phyloP scores from a whole-genome alignment of 768 basidiomycete species.

The Pseudohyphozyma bogoriensis region DNA sequence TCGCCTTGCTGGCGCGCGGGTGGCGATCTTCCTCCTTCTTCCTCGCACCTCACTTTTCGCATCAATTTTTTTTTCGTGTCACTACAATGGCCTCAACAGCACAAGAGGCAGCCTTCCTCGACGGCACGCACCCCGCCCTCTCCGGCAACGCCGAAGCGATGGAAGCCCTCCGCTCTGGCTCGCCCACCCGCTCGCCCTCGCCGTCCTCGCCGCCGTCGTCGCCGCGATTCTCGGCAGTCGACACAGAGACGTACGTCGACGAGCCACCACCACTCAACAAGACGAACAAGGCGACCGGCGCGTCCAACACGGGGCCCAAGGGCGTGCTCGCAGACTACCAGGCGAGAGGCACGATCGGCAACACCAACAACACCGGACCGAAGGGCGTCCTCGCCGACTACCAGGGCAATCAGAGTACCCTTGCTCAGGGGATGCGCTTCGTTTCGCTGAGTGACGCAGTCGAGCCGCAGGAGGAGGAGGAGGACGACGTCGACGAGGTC shows the following conservation, averaged over 20 bases:
- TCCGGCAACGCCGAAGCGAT: slow-evolving; percentile 16
- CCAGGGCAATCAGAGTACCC: neutral
- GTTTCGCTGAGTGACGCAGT: neutral
- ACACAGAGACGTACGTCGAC: neutral
- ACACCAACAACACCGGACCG: slow-evolving; percentile 29
- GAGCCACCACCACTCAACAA: neutral
- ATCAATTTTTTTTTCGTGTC: too few relatives aligned
- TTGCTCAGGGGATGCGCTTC: neutral
- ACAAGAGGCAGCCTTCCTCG: slow-evolving; percentile 24
- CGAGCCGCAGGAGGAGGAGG: neutral
- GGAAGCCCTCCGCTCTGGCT: slow-evolving; percentile 11
- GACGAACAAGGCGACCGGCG: neutral
- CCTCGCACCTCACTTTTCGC: neutral
- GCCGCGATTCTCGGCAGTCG: neutral
- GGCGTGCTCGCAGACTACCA: slow-evolving; percentile 31
- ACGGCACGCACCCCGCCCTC: slow-evolving; percentile 28
- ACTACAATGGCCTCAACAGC: neutral
- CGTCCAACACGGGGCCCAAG: slow-evolving; percentile 32
- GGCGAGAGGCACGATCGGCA: neutral
- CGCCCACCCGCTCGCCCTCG: slow-evolving; percentile 5
- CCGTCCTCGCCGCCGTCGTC: slow-evolving; percentile 3
- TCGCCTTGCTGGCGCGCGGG: too few relatives aligned
- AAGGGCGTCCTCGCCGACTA: slow-evolving; percentile 29
- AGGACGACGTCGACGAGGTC: neutral
- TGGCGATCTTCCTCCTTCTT: too few relatives aligned